Evolutionary conservation across 148 eudicot species (phyloP).

Genomic region (Rhododendron griersonianum): DNA sequence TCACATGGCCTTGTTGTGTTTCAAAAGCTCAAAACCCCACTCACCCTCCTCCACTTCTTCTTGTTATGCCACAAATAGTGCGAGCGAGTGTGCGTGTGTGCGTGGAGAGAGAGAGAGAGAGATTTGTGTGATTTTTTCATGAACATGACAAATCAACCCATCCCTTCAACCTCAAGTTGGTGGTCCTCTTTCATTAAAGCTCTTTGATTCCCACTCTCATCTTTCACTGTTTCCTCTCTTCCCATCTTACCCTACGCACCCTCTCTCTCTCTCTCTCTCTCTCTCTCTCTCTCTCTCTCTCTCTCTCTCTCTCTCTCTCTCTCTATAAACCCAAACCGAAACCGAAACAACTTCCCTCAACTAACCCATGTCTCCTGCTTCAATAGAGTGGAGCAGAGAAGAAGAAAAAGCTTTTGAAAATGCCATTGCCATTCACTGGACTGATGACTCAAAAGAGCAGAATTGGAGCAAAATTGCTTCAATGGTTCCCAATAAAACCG

Average conservation of each 20-base stretch:
- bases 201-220: constrained; percentile 33
- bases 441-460: constrained; percentile 22
- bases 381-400: constrained; percentile 58
- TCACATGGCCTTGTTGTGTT: not conserved
- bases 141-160: constrained; percentile 48
- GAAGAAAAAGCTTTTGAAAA: constrained; percentile 82
- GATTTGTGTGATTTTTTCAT: constrained; percentile 12
- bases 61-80: not conserved
- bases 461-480: constrained; percentile 57
- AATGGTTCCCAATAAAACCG: constrained; percentile 50
- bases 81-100: too few species aligned
- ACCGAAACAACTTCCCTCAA: not conserved
- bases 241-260: constrained; percentile 12
- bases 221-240: constrained; percentile 18
- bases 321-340: not conserved
- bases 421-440: constrained; percentile 59
- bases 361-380: constrained; percentile 17
- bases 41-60: not conserved
- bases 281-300: not conserved
- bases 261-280: not conserved
- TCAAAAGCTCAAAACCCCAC: not conserved
- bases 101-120: constrained; percentile 7
- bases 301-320: not conserved
- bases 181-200: constrained; percentile 42
- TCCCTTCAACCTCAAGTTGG: constrained; percentile 46